phyloP scores from a whole-genome alignment of 176 grass and related monocot species.

The Sorghum bicolor region Sorghum_bicolor_NCBIv3 NC_012876.2:61238001-61238500 shows the following conservation, averaged over 20 bases:
- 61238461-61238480: too few relatives aligned
- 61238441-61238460: too few relatives aligned
- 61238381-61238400: too few relatives aligned
- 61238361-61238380: background rate
- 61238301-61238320: background rate
- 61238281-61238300: background rate
- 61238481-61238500: too few relatives aligned
- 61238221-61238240: background rate
- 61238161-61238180: background rate
- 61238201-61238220: background rate
- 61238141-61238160: background rate
- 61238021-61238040: too few relatives aligned
- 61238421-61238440: too few relatives aligned
- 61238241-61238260: background rate
- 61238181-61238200: background rate
- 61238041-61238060: too few relatives aligned
- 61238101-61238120: background rate
- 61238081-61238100: background rate
- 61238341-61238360: background rate
- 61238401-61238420: too few relatives aligned
- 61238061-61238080: too few relatives aligned
- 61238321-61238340: background rate
- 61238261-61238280: background rate
- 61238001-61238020: too few relatives aligned
- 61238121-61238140: background rate